phyloP scores from a whole-genome alignment of 1,284 basidiomycete genomes.

The Uromyces viciae-fabae region DNA sequence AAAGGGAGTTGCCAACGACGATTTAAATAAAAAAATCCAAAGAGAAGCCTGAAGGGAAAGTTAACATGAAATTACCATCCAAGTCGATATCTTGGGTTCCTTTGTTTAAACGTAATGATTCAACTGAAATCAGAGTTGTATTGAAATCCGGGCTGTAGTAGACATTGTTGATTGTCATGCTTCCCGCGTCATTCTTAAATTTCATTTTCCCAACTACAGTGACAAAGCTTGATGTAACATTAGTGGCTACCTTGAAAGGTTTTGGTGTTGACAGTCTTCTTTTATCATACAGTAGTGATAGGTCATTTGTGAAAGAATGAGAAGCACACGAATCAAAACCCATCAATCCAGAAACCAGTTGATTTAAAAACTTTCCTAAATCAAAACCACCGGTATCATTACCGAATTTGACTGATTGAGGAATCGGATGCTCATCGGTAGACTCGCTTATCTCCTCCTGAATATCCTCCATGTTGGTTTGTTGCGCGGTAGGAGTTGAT shows the following conservation, averaged over 20 bases:
- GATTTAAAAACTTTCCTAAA: too few species aligned
- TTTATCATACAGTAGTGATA: background rate
- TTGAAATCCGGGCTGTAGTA: background rate
- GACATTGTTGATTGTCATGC: background rate
- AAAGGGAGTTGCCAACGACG: background rate
- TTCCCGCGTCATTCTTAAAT: background rate
- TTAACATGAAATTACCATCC: background rate
- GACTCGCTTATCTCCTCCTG: too few species aligned
- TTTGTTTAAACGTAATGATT: background rate
- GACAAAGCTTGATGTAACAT: background rate
- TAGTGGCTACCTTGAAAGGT: background rate
- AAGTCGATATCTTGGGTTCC: background rate
- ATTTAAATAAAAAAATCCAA: background rate
- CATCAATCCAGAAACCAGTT: background rate
- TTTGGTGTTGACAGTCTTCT: background rate
- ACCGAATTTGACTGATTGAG: too few species aligned
- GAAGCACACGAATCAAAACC: background rate
- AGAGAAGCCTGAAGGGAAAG: background rate
- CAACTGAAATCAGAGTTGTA: background rate
- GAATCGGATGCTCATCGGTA: too few species aligned
- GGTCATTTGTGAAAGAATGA: slow-evolving; percentile 1
- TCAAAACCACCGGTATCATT: too few species aligned
- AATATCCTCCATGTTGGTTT: too few species aligned
- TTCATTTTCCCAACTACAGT: slow-evolving; percentile 10
- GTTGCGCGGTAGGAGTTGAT: too few species aligned